These are phyloP conservation scores for Chytriomyces sp. DNA, from an alignment of 192 early-diverging fungal species.

Conservation along the genomic window DNA sequence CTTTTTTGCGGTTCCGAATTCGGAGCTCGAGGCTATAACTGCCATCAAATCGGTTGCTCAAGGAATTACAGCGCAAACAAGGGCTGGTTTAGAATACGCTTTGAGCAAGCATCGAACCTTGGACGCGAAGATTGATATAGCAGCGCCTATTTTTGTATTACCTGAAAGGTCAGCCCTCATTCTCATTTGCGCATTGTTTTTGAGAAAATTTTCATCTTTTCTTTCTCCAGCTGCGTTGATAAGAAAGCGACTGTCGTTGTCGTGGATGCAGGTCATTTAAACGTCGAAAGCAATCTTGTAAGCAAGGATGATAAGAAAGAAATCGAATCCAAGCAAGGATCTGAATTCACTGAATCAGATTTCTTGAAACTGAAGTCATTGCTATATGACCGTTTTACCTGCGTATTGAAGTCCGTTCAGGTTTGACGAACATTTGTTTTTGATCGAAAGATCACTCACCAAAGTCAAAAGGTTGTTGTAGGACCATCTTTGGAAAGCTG, in stretches of 20 bases:
- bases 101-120: constrained; percentile 87
- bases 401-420: constrained; percentile 80
- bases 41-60: constrained; percentile 47
- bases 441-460: background rate
- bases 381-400: constrained; percentile 90
- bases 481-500: constrained; percentile 75
- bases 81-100: constrained; percentile 82
- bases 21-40: constrained; percentile 66
- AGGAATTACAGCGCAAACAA: constrained; percentile 85
- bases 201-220: background rate
- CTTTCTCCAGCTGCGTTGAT: constrained; percentile 48
- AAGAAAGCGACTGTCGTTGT: constrained; percentile 73
- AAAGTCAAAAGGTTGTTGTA: constrained; percentile 64
- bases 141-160: constrained; percentile 93
- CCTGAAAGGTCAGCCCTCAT: constrained; percentile 54
- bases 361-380: constrained; percentile 72
- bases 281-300: constrained; percentile 83
- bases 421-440: too few relatives aligned
- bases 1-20: constrained; percentile 83
- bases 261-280: constrained; percentile 90
- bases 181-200: background rate
- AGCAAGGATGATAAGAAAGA: constrained; percentile 66
- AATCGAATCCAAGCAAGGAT: constrained; percentile 68
- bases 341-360: constrained; percentile 62
- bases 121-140: constrained; percentile 91